These are phyloP conservation scores for Termitomyces sp. DNA, from an alignment of 768 basidiomycete genomes.

Conservation along the genomic window DNA sequence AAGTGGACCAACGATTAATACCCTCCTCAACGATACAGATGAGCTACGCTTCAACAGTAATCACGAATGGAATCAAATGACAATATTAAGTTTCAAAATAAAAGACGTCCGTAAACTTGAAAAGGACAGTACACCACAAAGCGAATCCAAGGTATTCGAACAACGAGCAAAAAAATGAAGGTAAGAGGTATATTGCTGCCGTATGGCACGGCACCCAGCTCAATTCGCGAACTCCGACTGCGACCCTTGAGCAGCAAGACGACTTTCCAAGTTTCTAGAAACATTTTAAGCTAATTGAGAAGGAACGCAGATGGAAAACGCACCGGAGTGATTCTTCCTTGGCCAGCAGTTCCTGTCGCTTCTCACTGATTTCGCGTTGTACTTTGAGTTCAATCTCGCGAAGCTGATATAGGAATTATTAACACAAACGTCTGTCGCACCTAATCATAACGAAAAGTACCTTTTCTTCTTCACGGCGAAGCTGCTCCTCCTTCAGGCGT, in stretches of 20 bases:
- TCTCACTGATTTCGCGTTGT: slow-evolving; percentile 96
- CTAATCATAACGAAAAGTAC: slow-evolving; percentile 24
- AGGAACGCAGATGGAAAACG: not conserved
- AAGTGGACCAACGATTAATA: not conserved
- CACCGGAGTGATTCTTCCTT: slow-evolving; percentile 93
- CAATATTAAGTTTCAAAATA: slow-evolving; percentile 7
- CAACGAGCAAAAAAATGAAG: slow-evolving; percentile 16
- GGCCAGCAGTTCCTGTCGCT: slow-evolving; percentile 92
- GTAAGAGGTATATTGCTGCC: slow-evolving; percentile 16
- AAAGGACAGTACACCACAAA: slow-evolving; percentile 23
- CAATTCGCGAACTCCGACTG: slow-evolving; percentile 74
- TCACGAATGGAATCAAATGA: slow-evolving; percentile 5
- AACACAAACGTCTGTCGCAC: slow-evolving; percentile 8
- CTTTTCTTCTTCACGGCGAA: slow-evolving; percentile 96
- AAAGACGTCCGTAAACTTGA: slow-evolving; percentile 19
- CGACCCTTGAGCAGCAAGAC: slow-evolving; percentile 84
- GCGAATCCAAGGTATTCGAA: slow-evolving; percentile 25
- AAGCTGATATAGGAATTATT: slow-evolving; percentile 40
- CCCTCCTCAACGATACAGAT: not conserved
- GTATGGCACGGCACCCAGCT: slow-evolving; percentile 15
- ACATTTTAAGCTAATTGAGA: not conserved
- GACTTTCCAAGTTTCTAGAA: slow-evolving; percentile 80
- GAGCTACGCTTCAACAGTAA: slow-evolving; percentile 7
- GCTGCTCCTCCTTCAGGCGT: slow-evolving; percentile 97
- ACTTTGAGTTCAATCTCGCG: slow-evolving; percentile 98